Evolutionary conservation across 2,329 filamentous ascomycete genomes (phyloP).

Genomic region (Exserohilum turcica): DNA sequence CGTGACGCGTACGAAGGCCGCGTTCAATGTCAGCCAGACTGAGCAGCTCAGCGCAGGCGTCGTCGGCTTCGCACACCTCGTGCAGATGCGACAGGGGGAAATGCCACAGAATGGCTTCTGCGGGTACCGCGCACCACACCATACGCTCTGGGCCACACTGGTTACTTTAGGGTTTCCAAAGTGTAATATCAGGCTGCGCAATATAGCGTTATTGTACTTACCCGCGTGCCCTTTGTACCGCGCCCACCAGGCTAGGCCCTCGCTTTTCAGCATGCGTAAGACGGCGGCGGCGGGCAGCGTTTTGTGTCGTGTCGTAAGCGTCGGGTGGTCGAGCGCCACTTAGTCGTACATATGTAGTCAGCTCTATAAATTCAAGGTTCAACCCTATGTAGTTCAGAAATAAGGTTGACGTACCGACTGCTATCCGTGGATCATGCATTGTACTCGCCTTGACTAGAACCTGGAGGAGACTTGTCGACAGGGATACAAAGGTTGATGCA

Average conservation of each 20-base stretch:
- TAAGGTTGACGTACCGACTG: neutral
- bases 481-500: conserved; percentile 9
- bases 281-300: neutral
- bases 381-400: too few relatives aligned
- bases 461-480: conserved; percentile 11
- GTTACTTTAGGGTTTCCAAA: too few relatives aligned
- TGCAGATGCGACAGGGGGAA: neutral
- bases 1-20: neutral
- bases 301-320: neutral
- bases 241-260: neutral
- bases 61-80: neutral
- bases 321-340: neutral
- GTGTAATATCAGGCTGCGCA: too few relatives aligned
- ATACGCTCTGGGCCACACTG: neutral
- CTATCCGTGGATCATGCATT: conserved; percentile 7
- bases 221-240: conserved; percentile 9
- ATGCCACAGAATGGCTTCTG: neutral
- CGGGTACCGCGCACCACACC: neutral
- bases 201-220: too few relatives aligned
- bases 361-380: neutral
- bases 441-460: conserved; percentile 3
- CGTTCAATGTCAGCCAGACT: neutral
- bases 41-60: neutral
- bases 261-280: neutral
- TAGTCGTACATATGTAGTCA: neutral